phyloP scores from a whole-genome alignment of 2,329 filamentous ascomycete genomes.

The Colletotrichum endophyticum region DNA sequence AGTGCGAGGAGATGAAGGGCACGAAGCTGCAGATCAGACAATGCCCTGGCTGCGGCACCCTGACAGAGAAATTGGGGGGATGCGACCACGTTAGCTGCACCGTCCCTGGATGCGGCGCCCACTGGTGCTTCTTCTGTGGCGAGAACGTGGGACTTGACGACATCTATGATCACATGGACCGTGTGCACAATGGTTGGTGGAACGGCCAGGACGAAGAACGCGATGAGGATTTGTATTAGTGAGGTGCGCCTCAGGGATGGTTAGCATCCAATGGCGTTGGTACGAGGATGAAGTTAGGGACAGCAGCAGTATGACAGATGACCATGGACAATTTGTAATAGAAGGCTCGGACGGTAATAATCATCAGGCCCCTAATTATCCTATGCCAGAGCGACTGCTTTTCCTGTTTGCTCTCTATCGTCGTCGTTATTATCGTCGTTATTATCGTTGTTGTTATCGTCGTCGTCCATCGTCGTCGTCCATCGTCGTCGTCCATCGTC shows the following conservation, averaged over 20 bases:
- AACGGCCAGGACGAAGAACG: conserved; percentile 18
- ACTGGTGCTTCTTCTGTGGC: conserved; percentile 48
- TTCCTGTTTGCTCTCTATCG: too few relatives aligned
- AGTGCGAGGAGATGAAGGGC: conserved; percentile 32
- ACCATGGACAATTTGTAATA: too few relatives aligned
- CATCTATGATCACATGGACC: conserved; percentile 43
- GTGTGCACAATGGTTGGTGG: conserved; percentile 35
- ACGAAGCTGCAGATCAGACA: conserved; percentile 22
- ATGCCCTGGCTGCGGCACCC: conserved; percentile 41
- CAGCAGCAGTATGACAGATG: too few relatives aligned
- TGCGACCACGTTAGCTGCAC: conserved; percentile 44
- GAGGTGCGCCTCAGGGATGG: too few relatives aligned
- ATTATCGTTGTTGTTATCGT: too few relatives aligned
- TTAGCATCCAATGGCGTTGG: too few relatives aligned
- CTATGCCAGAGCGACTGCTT: too few relatives aligned
- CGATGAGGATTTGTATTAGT: not conserved
- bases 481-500: too few relatives aligned
- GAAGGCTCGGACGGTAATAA: not conserved
- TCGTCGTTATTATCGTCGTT: too few relatives aligned
- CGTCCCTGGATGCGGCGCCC: conserved; percentile 30
- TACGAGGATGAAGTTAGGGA: too few relatives aligned
- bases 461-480: too few relatives aligned
- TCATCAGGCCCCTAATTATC: too few relatives aligned
- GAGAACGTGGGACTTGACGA: conserved; percentile 22
- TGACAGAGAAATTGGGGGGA: conserved; percentile 40